Base-by-base conservation (phyloP, 225 moss, liverwort and hornwort species). In the Anthoceros angustus region DNA sequence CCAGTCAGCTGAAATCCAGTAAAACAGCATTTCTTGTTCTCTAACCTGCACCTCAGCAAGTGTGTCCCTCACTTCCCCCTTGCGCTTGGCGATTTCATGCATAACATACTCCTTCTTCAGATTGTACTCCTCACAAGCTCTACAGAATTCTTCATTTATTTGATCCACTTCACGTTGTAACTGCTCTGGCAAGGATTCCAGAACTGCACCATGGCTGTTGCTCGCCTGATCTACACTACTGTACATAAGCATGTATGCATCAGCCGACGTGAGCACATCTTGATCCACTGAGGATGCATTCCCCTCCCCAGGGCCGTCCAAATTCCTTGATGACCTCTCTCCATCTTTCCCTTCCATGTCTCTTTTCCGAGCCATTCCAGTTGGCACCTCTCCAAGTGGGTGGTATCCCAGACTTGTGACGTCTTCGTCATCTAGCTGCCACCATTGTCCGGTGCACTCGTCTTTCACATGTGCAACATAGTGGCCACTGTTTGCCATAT, bases 231-330 rank as follows among this genome's bases (percentile, higher is more conserved):
- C 76, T 74, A 88, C 80, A 49, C 77, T 69, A 66, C 80, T 86
- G 65, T 95, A 95, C 88, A 91, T 95, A 68, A 95, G 78, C 95
- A 95, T 95, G 72, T 95, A 95, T 23, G 95, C 95, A 81, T 95
- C 95, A 80, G 95, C 95, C 75, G 95, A 95, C 39, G 81, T 85
- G 79, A 95, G 66, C 76, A 82, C 67, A 64, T 82, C 88, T 63
- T 71, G 42, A 74, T 82, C 87, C 73, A 69, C 63, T 73, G 71
- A 69, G 68, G 74, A 76, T 74, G 80, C 46, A 70, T 62, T 12
- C 71, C 69, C 67, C 48, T 71, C 39, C 10, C 18, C 32, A 48
- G 39, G 20, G 40, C 7, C 23, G 25, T 42, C 15, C 42, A 63
- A 14, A 45, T 25, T 43, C 63, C 68, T 65, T 43, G 50, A 68